phyloP scores from a whole-genome alignment of 495 filamentous ascomycete species.

The Podospora sp. region DNA sequence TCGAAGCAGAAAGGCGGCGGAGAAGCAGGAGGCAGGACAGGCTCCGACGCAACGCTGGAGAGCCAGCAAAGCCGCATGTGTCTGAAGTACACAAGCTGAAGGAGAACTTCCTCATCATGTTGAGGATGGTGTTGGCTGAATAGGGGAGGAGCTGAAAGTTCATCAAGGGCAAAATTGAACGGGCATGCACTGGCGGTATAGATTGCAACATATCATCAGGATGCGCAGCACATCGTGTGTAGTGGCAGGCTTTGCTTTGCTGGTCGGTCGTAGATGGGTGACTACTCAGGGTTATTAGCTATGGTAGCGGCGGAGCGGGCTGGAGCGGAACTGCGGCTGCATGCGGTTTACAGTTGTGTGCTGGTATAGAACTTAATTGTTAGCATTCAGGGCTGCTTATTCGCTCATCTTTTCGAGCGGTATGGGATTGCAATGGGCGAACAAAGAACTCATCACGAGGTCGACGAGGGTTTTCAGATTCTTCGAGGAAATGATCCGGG shows the following conservation, averaged over 20 bases:
- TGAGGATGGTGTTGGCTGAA: constrained; percentile 81
- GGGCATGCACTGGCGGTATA: background rate
- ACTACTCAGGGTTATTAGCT: background rate
- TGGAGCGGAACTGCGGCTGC: background rate
- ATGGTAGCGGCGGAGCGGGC: too few relatives aligned
- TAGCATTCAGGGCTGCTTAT: background rate
- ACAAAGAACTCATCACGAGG: too few relatives aligned
- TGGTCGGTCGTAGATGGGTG: background rate
- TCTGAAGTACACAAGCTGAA: constrained; percentile 76
- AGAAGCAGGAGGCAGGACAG: constrained; percentile 74
- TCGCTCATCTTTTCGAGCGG: background rate
- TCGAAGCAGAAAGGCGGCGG: constrained; percentile 78
- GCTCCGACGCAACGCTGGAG: constrained; percentile 80
- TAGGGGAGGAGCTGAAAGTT: constrained; percentile 18
- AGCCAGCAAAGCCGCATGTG: constrained; percentile 83
- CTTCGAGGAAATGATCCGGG: too few relatives aligned
- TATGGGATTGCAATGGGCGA: background rate
- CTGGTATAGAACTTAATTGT: background rate
- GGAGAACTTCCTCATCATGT: constrained; percentile 78
- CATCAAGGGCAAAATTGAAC: background rate
- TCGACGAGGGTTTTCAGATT: too few relatives aligned
- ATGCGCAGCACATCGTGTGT: background rate
- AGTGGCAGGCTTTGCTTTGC: background rate
- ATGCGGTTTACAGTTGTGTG: background rate
- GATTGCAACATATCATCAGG: background rate